Conservation (phyloP, 106 monocot species). For the Apostasia shenzhenica region DNA sequence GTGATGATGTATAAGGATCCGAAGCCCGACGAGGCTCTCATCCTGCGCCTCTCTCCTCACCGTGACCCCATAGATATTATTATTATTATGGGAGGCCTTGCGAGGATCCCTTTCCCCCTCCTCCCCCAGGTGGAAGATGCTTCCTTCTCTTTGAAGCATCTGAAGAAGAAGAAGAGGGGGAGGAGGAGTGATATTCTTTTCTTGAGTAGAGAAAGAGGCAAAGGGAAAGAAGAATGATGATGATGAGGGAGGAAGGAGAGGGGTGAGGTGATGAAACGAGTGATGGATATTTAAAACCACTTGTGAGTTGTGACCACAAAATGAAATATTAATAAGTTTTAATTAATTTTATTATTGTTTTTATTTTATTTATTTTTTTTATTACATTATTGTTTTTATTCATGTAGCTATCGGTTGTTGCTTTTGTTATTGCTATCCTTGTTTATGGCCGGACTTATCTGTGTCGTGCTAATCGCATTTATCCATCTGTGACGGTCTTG, state of each 20-base stretch:
- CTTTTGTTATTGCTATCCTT: no score
- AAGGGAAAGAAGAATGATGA: not conserved
- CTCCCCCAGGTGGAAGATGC: constrained; percentile 27
- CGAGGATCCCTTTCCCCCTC: not conserved
- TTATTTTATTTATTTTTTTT: no score
- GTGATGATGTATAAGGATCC: constrained; percentile 14
- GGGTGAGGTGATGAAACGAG: not conserved
- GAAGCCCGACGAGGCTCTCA: constrained; percentile 14
- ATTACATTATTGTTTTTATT: no score
- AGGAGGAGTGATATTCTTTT: not conserved
- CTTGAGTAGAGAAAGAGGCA: not conserved
- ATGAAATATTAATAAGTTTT: no score
- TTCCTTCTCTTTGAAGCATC: constrained; percentile 19
- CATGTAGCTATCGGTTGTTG: no score
- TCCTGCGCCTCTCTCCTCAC: not conserved
- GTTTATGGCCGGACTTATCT: no score
- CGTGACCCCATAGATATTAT: not conserved
- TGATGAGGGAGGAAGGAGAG: not conserved
- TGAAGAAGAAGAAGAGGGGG: not conserved
- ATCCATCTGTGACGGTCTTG: no score
- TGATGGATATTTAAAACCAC: constrained; percentile 8
- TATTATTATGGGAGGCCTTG: no score
- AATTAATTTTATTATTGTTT: no score
- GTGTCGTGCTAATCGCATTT: no score
- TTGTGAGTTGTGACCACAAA: not conserved